Evolutionary conservation across 805 yeast species (phyloP).

Genomic region (Metschnikowia vanudenii): DNA sequence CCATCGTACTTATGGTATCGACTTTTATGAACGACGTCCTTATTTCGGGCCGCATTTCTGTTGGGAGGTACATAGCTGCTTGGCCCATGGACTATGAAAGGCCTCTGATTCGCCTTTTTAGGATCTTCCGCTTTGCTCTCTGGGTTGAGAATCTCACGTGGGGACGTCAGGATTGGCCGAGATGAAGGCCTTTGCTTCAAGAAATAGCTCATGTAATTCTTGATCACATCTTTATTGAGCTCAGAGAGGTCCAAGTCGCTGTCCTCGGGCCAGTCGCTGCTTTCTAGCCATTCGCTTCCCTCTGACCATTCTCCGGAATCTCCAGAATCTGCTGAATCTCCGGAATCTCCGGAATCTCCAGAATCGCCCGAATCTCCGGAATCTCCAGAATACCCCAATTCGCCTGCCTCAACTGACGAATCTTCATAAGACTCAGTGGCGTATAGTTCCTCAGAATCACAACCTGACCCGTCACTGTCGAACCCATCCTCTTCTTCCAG

Average conservation of each 20-base stretch:
- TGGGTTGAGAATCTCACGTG: background rate
- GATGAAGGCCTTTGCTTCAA: conserved; percentile 8
- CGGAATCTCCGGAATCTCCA: background rate
- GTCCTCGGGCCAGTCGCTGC: conserved; percentile 5
- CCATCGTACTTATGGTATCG: conserved; percentile 4
- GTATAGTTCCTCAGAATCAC: conserved; percentile 1
- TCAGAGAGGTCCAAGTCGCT: conserved; percentile 4
- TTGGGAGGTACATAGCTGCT: background rate
- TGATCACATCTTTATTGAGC: conserved; percentile 11
- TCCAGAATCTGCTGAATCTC: background rate
- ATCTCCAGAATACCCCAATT: background rate
- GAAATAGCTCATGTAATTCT: conserved; percentile 13
- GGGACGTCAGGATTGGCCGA: background rate
- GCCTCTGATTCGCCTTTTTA: conserved; percentile 2
- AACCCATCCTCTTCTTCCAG: conserved; percentile 1
- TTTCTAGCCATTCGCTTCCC: conserved; percentile 6
- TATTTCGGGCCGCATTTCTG: background rate
- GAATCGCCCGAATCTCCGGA: background rate
- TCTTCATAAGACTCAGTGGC: too few species aligned
- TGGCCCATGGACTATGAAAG: conserved; percentile 9
- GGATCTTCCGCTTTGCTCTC: background rate
- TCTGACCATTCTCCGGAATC: conserved; percentile 4
- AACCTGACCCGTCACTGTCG: background rate
- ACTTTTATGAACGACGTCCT: background rate
- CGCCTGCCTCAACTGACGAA: too few species aligned